Conservation (phyloP, 2,329 filamentous ascomycete genomes). For the Zalaria obscura region DNA sequence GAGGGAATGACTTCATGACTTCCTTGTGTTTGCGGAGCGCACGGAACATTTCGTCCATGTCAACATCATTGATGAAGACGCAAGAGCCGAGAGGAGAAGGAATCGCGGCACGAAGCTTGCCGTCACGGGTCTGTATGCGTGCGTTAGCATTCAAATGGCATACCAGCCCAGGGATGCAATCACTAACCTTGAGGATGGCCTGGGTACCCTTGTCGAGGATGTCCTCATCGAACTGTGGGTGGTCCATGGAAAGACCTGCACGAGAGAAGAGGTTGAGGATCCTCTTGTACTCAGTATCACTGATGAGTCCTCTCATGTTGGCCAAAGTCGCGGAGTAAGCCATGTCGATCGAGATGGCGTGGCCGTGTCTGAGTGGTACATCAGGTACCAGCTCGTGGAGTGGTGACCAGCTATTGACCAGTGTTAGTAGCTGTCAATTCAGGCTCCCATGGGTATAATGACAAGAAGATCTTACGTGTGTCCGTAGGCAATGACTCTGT, state of each 20-base stretch:
- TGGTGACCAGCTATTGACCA: slow-evolving; percentile 45
- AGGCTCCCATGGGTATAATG: not conserved
- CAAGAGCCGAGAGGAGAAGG: slow-evolving; percentile 54
- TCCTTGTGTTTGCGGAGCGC: slow-evolving; percentile 51
- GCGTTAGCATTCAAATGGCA: not conserved
- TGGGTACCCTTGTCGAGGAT: slow-evolving; percentile 51
- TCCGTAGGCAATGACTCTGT: slow-evolving; percentile 60
- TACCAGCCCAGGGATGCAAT: not conserved
- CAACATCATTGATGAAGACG: slow-evolving; percentile 54
- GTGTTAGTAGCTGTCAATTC: slow-evolving; percentile 3
- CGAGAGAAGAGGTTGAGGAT: slow-evolving; percentile 55
- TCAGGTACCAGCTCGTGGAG: slow-evolving; percentile 56
- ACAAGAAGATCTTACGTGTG: slow-evolving; percentile 39
- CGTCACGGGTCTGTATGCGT: slow-evolving; percentile 43
- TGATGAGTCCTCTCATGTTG: slow-evolving; percentile 46
- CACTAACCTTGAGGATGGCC: slow-evolving; percentile 45
- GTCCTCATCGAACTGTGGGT: slow-evolving; percentile 50
- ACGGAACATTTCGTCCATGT: slow-evolving; percentile 44
- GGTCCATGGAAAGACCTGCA: slow-evolving; percentile 58
- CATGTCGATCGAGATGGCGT: slow-evolving; percentile 66
- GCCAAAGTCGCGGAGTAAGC: slow-evolving; percentile 59
- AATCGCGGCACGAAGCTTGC: slow-evolving; percentile 52
- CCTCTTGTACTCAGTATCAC: slow-evolving; percentile 44
- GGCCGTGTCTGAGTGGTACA: slow-evolving; percentile 55
- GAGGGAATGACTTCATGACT: slow-evolving; percentile 46